Evolutionary conservation across 306 rosid genomes (phyloP).

Genomic region (Quercus rubra): DNA sequence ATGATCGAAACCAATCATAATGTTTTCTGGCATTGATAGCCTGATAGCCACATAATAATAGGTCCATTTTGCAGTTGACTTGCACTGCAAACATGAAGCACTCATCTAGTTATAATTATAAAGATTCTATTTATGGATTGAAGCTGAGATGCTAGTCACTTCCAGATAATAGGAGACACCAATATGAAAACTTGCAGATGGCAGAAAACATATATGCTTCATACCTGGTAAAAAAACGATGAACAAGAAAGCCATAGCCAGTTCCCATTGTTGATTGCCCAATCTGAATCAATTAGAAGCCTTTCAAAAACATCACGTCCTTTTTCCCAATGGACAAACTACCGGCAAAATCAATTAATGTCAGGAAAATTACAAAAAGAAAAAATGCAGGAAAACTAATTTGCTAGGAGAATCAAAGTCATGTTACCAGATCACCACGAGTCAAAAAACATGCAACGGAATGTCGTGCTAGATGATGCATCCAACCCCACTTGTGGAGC

Average conservation of each 20-base stretch:
- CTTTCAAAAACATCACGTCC: conserved; percentile 94
- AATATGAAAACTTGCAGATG: conserved; percentile 1
- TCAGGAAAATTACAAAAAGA: conserved; percentile 16
- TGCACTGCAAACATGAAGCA: neutral
- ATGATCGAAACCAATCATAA: neutral
- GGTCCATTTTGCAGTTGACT: neutral
- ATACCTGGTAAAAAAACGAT: conserved; percentile 88
- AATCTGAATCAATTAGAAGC: conserved; percentile 94
- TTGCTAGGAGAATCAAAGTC: neutral
- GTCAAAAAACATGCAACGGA: conserved; percentile 89
- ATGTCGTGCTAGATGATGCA: conserved; percentile 97
- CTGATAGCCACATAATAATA: neutral
- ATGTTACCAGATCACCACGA: conserved; percentile 88
- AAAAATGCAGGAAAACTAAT: neutral
- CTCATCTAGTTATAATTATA: neutral
- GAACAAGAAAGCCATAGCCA: conserved; percentile 99
- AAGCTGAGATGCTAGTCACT: conserved; percentile 9
- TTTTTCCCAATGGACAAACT: conserved; percentile 95
- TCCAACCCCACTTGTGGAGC: conserved; percentile 96
- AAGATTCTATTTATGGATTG: neutral
- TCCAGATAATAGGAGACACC: conserved; percentile 4
- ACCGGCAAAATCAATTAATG: conserved; percentile 10
- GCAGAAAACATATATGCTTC: neutral
- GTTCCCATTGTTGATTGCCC: conserved; percentile 94
- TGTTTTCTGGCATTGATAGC: neutral